Evolutionary conservation across 202 grass and related monocot genomes (phyloP), one percentile per base, ranked within the genome.

Genomic region (Carex arenaria): DNA sequence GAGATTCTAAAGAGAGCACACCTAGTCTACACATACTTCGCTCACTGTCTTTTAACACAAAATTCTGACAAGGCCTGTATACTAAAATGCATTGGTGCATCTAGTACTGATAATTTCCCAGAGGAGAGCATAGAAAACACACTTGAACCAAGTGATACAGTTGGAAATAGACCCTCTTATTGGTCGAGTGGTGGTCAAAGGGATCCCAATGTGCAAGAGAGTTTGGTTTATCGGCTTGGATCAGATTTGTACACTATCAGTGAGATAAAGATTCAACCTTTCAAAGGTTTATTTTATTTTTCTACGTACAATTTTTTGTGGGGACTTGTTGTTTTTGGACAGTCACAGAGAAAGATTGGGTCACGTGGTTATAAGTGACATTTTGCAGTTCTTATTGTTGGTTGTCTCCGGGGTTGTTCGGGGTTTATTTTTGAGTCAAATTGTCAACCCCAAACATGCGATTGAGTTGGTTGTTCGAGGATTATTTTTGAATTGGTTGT

Each of bases 21-120:
- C 65, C 64, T 18, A 77, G 86, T 76, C 18, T 94, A 91, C 70
- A 22, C 64, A 42, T 84, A 78, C 82, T 80, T 97, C 2, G 34
- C 26, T 32, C 84, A 83, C 20, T 73, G 30, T 8, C 79, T 94
- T 30, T 55, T 89, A 74, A 64, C 81, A 0, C 34, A 61, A 47
- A 75, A 60, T 18, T 82, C 64, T 51, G 7, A 30, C 31, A 80
- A 2, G 38, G 68, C 79, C 12, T 94, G 90, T 84, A 78, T 85
- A 77, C 6, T 36, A 45, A 43, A 18, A 61, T 90, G 90, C 77
- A 87, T 97, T 0, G 84, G 87, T 1, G 94, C 94, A 13, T 97
- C 94, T 42, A 97, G 84, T 43, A 97, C 94, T 20, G 94, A 97
- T 87, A 89, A 90, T 80, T 97, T 90, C 74, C 92, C 88, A 0